Base-by-base conservation (phyloP, 2,329 filamentous ascomycete species). In the Calonectria pseudoturangicola region DNA sequence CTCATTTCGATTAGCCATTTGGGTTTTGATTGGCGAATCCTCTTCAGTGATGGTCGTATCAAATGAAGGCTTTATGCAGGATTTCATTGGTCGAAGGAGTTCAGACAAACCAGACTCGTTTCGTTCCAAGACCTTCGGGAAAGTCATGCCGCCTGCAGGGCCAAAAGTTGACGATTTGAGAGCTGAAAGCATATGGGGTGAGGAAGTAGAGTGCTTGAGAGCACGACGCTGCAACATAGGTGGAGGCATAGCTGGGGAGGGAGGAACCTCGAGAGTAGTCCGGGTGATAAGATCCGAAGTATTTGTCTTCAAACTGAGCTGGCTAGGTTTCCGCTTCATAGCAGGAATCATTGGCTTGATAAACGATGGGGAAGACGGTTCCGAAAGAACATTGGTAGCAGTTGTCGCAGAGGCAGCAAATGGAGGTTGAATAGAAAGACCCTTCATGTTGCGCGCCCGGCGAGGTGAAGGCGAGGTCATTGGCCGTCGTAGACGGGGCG, bases 391-490 rank as follows among this genome's bases (percentile, higher is more conserved):
- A 0, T 87, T 85, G 12, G 87, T 84, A 76, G 89, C 82, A 79
- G 89, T 82, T 79, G 88, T 85, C 10, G 87, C 84, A 60, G 84
- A 76, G 63, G 43, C 81, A 13, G 84, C 84, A 60, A 89, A 87
- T 0, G 87, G 93, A 66, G 89, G 92, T 79, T 96, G 94, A 56
- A 97, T 94, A 2, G 93, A 95, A 5, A 97, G 88, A 47, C 94
- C 94, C 84, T 97, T 97, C 85, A 95, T 93, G 81, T 97, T 97
- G 71, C 94, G 92, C n/a, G 90, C 89, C 79, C 93, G 93, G 79
- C 93, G 89, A 0, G 92, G 92, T 4, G 91, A 92, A 9, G 93
- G 92, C 27, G 92, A 93, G 25, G 92, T 93, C 89, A 92, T 92
- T 18, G 91, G 91, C 43, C 91, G 87, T 74, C 87, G 87, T 33